Evolutionary conservation across 495 filamentous ascomycete species (phyloP).

Genomic region (Saxophila tyrrhenica): DNA sequence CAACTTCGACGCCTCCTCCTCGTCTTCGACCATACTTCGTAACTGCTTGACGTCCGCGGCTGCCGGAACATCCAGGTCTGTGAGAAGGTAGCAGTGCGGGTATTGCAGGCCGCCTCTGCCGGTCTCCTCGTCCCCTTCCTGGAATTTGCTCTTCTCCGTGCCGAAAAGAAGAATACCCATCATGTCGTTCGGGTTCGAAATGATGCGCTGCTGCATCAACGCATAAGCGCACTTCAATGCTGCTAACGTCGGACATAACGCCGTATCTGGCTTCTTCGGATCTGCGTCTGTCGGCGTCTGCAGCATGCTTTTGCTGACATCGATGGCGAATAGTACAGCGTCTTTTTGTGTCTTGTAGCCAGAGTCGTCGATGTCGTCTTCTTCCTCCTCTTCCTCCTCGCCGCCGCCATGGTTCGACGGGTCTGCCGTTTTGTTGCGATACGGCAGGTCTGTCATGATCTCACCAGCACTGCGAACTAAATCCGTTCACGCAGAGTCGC

Average conservation of each 20-base stretch:
- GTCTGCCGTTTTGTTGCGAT: slow-evolving; percentile 10
- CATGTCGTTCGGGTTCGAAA: slow-evolving; percentile 93
- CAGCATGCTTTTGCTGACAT: slow-evolving; percentile 88
- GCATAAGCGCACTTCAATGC: slow-evolving; percentile 90
- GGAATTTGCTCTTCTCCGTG: slow-evolving; percentile 75
- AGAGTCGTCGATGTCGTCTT: slow-evolving; percentile 35
- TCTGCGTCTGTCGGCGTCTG: slow-evolving; percentile 48
- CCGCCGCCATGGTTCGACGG: slow-evolving; percentile 6
- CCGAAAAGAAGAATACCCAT: slow-evolving; percentile 94
- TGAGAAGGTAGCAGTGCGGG: slow-evolving; percentile 85
- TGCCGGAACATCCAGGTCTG: slow-evolving; percentile 76
- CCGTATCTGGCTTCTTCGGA: slow-evolving; percentile 53
- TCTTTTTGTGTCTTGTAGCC: slow-evolving; percentile 88
- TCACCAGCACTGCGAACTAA: no score
- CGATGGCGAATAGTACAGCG: slow-evolving; percentile 91
- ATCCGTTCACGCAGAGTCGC: no score
- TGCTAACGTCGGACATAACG: slow-evolving; percentile 52
- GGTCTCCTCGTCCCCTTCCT: slow-evolving; percentile 51
- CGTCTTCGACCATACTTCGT: slow-evolving; percentile 62
- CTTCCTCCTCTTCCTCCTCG: slow-evolving; percentile 27
- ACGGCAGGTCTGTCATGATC: slow-evolving; percentile 1
- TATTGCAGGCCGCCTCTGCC: slow-evolving; percentile 52
- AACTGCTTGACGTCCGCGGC: slow-evolving; percentile 77
- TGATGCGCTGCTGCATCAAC: slow-evolving; percentile 95
- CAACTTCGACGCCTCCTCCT: slow-evolving; percentile 49